Conservation (phyloP, 2,329 filamentous ascomycete species). For the Cladosporium sp. region DNA sequence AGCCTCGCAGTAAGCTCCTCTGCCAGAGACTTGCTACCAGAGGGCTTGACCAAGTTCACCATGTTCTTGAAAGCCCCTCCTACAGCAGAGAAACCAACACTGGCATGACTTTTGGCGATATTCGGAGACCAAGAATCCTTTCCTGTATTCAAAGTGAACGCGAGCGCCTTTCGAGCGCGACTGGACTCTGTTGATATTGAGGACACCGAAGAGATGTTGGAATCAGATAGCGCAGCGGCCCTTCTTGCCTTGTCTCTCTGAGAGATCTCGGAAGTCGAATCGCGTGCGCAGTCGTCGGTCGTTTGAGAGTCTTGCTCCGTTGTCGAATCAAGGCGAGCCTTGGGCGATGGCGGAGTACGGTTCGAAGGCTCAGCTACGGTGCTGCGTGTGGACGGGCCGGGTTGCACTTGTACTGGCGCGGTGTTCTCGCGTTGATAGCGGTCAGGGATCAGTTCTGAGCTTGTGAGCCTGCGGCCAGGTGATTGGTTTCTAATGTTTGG, state of each 20-base stretch:
- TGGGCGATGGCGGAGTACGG: no score
- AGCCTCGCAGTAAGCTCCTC: not conserved
- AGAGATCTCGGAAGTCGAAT: no score
- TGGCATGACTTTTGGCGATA: not conserved
- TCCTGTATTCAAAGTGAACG: not conserved
- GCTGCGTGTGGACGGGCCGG: no score
- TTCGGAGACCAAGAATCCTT: not conserved
- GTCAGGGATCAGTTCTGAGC: constrained; percentile 4
- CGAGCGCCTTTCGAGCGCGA: constrained; percentile 1
- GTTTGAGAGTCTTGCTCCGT: no score
- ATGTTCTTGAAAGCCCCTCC: not conserved
- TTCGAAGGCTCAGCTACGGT: no score
- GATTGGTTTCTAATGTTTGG: no score
- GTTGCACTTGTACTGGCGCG: no score
- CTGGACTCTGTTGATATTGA: constrained; percentile 1
- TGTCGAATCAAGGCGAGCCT: no score
- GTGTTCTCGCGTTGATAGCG: not conserved
- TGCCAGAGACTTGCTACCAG: not conserved
- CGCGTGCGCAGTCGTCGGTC: no score
- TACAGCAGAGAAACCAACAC: not conserved
- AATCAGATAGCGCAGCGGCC: not conserved
- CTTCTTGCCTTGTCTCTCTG: not conserved
- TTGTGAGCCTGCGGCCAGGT: not conserved
- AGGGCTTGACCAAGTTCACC: not conserved
- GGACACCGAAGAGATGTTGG: not conserved